Conservation (phyloP, 352 stramenopile genomes). For the Phytopythium litorale region DNA sequence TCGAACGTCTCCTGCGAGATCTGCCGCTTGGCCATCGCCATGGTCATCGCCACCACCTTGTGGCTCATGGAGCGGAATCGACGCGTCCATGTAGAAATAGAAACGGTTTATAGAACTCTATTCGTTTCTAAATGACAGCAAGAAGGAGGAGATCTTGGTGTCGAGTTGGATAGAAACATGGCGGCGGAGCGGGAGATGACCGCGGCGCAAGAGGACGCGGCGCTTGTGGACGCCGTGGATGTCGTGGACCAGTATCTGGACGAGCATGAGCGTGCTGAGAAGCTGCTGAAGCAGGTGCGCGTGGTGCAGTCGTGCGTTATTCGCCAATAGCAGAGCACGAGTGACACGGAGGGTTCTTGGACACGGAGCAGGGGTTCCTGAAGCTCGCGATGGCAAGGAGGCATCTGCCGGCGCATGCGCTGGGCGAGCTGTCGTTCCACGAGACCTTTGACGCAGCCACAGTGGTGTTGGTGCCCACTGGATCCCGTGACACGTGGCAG, state of each 20-base stretch:
- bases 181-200: neutral
- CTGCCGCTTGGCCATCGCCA: constrained; percentile 31
- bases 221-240: constrained; percentile 37
- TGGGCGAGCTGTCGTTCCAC: constrained; percentile 62
- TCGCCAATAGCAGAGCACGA: neutral
- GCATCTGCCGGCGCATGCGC: constrained; percentile 37
- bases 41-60: neutral
- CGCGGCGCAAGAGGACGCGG: constrained; percentile 21
- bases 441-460: constrained; percentile 43
- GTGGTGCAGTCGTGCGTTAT: neutral
- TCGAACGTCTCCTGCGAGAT: constrained; percentile 91
- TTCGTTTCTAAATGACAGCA: neutral
- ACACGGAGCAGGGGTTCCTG: constrained; percentile 46
- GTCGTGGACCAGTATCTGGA: constrained; percentile 46
- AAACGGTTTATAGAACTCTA: neutral
- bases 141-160: neutral
- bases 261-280: constrained; percentile 38
- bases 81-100: neutral
- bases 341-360: neutral
- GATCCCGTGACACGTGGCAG: constrained; percentile 19
- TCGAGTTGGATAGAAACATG: neutral
- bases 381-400: constrained; percentile 61
- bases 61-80: neutral
- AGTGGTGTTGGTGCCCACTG: constrained; percentile 13
- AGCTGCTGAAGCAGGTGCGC: constrained; percentile 56